Percentiles rank a stretch among this genome's conserved stretches.
These are phyloP conservation scores for Colletotrichum noveboracense DNA, from an alignment of 2,329 filamentous ascomycete species.

Conservation along the genomic window DNA sequence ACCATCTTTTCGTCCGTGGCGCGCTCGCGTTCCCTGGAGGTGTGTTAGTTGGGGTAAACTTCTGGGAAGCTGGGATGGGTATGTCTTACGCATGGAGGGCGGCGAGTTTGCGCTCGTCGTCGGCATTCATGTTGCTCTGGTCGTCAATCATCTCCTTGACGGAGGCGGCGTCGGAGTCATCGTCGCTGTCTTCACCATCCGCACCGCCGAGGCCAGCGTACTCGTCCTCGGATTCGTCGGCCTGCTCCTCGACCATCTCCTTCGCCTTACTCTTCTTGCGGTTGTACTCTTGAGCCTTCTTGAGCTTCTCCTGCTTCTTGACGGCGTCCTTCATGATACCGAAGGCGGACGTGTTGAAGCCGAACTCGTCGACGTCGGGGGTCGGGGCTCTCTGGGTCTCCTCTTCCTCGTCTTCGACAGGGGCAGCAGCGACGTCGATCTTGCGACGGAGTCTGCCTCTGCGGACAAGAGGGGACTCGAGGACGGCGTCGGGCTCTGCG, in stretches of 20 bases:
- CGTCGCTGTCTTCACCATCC: conserved; percentile 84
- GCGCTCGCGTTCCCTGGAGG: conserved; percentile 74
- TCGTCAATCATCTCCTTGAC: conserved; percentile 93
- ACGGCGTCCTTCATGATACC: conserved; percentile 72
- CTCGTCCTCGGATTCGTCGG: conserved; percentile 97
- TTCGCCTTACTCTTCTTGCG: conserved; percentile 88
- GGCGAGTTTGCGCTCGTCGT: conserved; percentile 81
- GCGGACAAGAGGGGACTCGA: conserved; percentile 71
- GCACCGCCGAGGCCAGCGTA: conserved; percentile 92
- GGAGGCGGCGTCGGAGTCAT: conserved; percentile 71
- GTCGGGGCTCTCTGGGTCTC: conserved; percentile 22
- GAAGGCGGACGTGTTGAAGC: conserved; percentile 62
- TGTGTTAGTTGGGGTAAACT: background rate
- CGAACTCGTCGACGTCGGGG: conserved; percentile 36
- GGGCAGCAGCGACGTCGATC: conserved; percentile 40
- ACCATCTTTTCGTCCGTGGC: conserved; percentile 85
- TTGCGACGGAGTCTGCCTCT: conserved; percentile 60
- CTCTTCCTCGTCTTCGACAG: conserved; percentile 47
- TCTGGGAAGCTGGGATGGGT: background rate
- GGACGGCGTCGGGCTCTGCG: conserved; percentile 41
- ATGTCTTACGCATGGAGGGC: conserved; percentile 86
- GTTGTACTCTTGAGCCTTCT: conserved; percentile 66
- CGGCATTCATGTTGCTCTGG: conserved; percentile 70
- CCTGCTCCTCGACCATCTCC: conserved; percentile 89
- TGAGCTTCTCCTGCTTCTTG: conserved; percentile 58